Percentiles rank a stretch among this genome's conserved stretches.
Evolutionary conservation across 257 asterid species (phyloP).

Genomic region (Plantago ovata): DNA sequence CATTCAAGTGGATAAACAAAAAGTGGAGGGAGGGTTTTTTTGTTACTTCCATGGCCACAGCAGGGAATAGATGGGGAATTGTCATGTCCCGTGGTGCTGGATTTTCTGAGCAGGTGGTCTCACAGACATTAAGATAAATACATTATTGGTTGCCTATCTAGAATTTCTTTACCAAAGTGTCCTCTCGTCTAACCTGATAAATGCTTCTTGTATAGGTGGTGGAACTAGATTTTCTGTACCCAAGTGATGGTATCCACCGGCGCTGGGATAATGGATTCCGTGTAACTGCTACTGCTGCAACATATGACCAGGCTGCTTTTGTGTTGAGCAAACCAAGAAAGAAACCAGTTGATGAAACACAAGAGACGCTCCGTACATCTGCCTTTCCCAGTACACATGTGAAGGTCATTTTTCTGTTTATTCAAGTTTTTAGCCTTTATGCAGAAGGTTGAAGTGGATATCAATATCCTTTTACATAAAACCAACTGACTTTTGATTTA

Average conservation of each 20-base stretch:
- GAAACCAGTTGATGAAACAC: constrained; percentile 39
- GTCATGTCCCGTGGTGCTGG: constrained; percentile 88
- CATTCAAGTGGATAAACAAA: constrained; percentile 91
- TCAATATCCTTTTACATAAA: background rate
- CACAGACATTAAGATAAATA: background rate
- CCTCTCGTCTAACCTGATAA: background rate
- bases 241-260: constrained; percentile 48
- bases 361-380: constrained; percentile 47
- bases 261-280: constrained; percentile 50
- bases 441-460: too few species aligned
- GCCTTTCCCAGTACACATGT: constrained; percentile 42
- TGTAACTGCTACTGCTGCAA: constrained; percentile 49
- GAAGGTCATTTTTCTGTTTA: constrained; percentile 25
- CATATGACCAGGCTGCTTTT: constrained; percentile 40
- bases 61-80: constrained; percentile 76
- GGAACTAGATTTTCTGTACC: constrained; percentile 49
- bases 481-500: background rate
- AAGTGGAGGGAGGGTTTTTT: constrained; percentile 84
- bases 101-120: constrained; percentile 66
- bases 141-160: background rate
- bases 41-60: constrained; percentile 85
- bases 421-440: too few species aligned
- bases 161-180: background rate
- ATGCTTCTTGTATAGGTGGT: constrained; percentile 32
- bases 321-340: constrained; percentile 40